Percentiles rank a stretch among this genome's conserved stretches.
These are phyloP conservation scores for Phytophthora tentaculata DNA, from an alignment of 352 stramenopile species.

Conservation along the genomic window DNA sequence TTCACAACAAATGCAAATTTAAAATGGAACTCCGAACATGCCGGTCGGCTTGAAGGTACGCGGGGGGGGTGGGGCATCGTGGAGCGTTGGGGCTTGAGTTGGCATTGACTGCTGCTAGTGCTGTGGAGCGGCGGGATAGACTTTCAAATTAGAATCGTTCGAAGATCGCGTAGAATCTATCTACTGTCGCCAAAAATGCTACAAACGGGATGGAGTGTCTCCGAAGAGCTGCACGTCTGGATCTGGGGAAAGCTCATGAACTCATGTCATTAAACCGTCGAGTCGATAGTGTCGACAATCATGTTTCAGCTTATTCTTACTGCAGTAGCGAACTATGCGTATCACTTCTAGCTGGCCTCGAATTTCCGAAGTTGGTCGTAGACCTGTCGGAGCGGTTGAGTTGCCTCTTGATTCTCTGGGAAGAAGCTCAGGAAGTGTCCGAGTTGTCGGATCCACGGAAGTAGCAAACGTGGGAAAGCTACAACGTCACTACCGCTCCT, in stretches of 20 bases:
- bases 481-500: constrained; percentile 27
- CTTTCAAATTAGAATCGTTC: background rate
- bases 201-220: background rate
- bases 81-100: no score
- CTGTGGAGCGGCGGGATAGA: background rate
- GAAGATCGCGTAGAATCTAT: background rate
- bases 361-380: constrained; percentile 86
- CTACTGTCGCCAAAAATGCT: no score
- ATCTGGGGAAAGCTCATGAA: no score
- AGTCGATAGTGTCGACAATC: no score
- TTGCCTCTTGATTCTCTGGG: constrained; percentile 85
- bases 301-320: constrained; percentile 20
- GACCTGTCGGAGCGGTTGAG: constrained; percentile 73
- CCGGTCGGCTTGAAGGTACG: no score
- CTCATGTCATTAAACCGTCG: no score
- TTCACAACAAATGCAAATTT: no score
- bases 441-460: constrained; percentile 88
- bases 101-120: no score
- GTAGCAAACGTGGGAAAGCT: constrained; percentile 70
- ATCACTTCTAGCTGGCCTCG: constrained; percentile 42
- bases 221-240: no score
- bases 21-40: no score
- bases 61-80: no score
- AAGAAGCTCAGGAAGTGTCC: constrained; percentile 90
- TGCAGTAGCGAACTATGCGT: background rate